Base-by-base conservation (phyloP, 208 protist species). In the Ichthyophonus hoferi region DNA sequence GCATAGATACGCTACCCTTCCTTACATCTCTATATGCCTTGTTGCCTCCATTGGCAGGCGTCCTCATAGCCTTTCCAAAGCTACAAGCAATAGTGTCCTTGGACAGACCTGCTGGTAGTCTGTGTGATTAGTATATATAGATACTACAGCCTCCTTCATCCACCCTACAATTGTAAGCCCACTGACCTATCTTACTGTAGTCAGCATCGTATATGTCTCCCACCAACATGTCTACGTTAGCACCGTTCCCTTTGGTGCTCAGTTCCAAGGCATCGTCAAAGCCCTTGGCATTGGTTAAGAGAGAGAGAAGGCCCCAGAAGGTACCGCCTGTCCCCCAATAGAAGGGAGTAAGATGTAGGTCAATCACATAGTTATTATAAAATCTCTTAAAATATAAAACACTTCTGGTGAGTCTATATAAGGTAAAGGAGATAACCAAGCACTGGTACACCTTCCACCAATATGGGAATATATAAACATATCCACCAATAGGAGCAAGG, bases 141-240 rank as follows among this genome's bases (percentile, higher is more conserved):
- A n/a, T n/a, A n/a, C n/a, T n/a, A n/a, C n/a, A n/a, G n/a, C n/a
- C n/a, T n/a, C n/a, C n/a, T n/a, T n/a, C n/a, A n/a, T n/a, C n/a
- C n/a, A n/a, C n/a, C n/a, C n/a, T n/a, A n/a, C n/a, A n/a, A n/a
- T n/a, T n/a, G n/a, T n/a, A n/a, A n/a, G n/a, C 14, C 50, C 50
- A 67, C 50, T 24, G 7, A 1, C 35, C 24, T 85, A 95, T 79
- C 37, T 89, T 88, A 12, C 95, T 95, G 93, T 98, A 98, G 78
- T 93, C 92, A 1, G 85, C 90, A 14, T 97, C 98, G 90, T 99
- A 99, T 76, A 99, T 99, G 91, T 99, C 97, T 31, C 97, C 97
- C 1, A 99, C 97, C 0, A 98, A 94, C 39, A 99, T 92, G 90
- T 99, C 97, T 3, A 99, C 96, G 81, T 97, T 97, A 58, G 91